phyloP scores from a whole-genome alignment of 495 filamentous ascomycete species.

The Talaromyces borbonicus region DNA sequence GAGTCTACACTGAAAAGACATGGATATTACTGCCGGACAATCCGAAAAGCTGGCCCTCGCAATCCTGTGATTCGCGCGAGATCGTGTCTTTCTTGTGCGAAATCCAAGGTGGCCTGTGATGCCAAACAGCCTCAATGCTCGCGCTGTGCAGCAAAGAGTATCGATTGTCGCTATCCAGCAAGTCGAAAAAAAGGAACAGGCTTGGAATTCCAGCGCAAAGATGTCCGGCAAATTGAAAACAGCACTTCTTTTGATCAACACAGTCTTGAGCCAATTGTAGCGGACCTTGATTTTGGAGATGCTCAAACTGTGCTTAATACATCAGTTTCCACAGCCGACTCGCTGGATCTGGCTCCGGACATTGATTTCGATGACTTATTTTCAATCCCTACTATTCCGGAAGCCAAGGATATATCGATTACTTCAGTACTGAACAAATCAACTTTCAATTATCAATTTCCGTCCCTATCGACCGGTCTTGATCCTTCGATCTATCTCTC shows the following conservation, averaged over 20 bases:
- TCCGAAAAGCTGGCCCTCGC: slow-evolving; percentile 16
- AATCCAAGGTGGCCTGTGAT: slow-evolving; percentile 32
- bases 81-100: slow-evolving; percentile 33
- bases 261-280: not conserved
- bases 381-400: slow-evolving; percentile 11
- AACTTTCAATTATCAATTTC: slow-evolving; percentile 5
- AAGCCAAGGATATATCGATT: not conserved
- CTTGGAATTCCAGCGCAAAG: not conserved
- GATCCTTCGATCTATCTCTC: too few relatives aligned
- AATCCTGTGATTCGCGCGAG: slow-evolving; percentile 18
- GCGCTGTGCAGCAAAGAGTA: slow-evolving; percentile 27
- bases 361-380: slow-evolving; percentile 47
- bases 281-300: not conserved
- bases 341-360: not conserved
- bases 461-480: too few relatives aligned
- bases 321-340: not conserved
- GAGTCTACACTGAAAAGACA: slow-evolving; percentile 38
- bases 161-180: slow-evolving; percentile 29
- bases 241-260: not conserved
- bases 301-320: not conserved
- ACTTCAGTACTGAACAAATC: not conserved
- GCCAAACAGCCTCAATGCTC: slow-evolving; percentile 29
- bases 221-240: not conserved
- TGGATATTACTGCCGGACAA: slow-evolving; percentile 39
- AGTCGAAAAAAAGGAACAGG: slow-evolving; percentile 8